Conservation (phyloP, 441 rosid species). For the Iberis amara region DNA sequence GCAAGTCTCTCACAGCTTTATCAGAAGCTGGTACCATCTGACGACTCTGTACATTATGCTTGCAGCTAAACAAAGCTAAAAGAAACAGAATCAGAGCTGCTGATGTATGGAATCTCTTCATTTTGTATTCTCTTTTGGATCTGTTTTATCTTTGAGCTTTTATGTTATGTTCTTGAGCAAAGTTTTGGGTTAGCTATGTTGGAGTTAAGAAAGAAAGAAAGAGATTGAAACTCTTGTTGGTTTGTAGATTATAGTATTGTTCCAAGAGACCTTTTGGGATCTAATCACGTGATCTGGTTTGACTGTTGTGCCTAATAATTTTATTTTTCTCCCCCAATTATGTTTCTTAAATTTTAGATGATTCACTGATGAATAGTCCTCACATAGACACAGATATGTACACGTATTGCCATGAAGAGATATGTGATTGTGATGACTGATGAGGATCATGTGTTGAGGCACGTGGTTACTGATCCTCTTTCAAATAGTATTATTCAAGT, state of each 20-base stretch:
- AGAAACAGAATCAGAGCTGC: slow-evolving; percentile 39
- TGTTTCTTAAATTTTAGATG: neutral
- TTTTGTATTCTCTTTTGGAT: slow-evolving; percentile 19
- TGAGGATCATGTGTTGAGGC: slow-evolving; percentile 28
- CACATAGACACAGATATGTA: neutral
- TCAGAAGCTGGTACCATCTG: slow-evolving; percentile 27
- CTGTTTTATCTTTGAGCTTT: slow-evolving; percentile 13
- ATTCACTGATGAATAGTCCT: neutral
- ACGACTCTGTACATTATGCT: slow-evolving; percentile 40
- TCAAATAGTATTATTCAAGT: neutral
- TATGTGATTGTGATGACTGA: neutral
- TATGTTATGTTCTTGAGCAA: slow-evolving; percentile 18
- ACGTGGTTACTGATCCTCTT: slow-evolving; percentile 30
- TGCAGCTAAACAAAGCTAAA: slow-evolving; percentile 33
- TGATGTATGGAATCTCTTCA: slow-evolving; percentile 43
- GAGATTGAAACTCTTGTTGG: slow-evolving; percentile 12
- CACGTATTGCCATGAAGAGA: slow-evolving; percentile 2
- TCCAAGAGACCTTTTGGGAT: slow-evolving; percentile 38
- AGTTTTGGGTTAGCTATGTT: neutral
- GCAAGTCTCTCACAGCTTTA: slow-evolving; percentile 35
- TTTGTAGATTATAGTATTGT: slow-evolving; percentile 24
- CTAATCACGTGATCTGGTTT: slow-evolving; percentile 72
- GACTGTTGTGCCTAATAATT: slow-evolving; percentile 38
- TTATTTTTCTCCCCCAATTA: neutral
- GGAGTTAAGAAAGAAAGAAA: slow-evolving; percentile 9